Conservation (phyloP, 192 early-diverging fungal species). For the Coemansia sp. region DNA sequence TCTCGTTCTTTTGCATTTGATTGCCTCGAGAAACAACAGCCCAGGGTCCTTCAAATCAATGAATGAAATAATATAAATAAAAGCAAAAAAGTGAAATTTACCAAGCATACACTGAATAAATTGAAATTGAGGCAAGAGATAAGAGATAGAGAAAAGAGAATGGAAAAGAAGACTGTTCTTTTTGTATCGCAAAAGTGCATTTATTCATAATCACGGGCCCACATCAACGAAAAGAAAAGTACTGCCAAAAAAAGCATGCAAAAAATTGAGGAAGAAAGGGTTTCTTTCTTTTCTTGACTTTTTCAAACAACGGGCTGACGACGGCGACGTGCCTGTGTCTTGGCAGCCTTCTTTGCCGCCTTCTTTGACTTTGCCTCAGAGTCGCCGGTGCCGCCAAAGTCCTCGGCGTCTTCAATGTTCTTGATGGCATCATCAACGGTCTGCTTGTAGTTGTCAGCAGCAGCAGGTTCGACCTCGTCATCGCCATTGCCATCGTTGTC, state of each 20-base stretch:
- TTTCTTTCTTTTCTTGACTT: neutral
- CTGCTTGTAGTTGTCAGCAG: conserved; percentile 7
- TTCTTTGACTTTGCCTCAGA: conserved; percentile 43
- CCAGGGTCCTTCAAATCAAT: neutral
- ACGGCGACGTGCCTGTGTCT: conserved; percentile 47
- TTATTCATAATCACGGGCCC: too few relatives aligned
- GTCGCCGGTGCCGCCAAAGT: neutral
- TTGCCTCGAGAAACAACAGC: neutral
- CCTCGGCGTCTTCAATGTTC: conserved; percentile 7
- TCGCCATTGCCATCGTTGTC: neutral
- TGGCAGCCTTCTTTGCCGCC: conserved; percentile 46
- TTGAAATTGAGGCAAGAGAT: too few relatives aligned
- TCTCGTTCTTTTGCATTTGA: conserved; percentile 12
- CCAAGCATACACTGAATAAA: too few relatives aligned
- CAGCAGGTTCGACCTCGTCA: conserved; percentile 8
- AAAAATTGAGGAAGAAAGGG: too few relatives aligned
- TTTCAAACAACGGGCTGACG: conserved; percentile 28
- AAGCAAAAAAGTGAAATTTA: neutral
- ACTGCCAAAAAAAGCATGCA: too few relatives aligned
- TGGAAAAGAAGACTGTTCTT: too few relatives aligned
- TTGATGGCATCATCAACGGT: conserved; percentile 21
- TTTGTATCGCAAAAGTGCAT: too few relatives aligned
- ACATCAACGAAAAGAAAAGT: too few relatives aligned
- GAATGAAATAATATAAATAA: neutral
- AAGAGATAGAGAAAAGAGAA: neutral